A percentile compares a stretch with the other conserved stretches of the same genome.
These are phyloP conservation scores for Colletotrichum filicis DNA, from an alignment of 2,329 filamentous ascomycete species.

Conservation along the genomic window DNA sequence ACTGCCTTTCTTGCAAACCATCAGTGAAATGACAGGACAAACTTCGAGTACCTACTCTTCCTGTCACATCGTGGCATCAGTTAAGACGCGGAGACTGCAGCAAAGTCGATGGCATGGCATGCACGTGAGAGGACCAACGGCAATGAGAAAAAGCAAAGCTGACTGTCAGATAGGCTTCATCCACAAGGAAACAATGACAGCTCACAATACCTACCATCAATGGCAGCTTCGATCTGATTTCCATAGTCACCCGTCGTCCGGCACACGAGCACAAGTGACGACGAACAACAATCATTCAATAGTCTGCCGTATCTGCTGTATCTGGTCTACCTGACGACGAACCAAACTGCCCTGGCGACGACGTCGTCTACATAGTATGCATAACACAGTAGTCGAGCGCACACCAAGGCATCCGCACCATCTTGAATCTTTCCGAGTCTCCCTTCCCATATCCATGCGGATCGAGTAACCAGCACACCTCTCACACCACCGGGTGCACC, in stretches of 20 bases:
- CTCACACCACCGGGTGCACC: slow-evolving; percentile 5
- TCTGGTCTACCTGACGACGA: not conserved
- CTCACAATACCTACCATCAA: not conserved
- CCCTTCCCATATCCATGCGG: not conserved
- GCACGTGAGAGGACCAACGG: not conserved
- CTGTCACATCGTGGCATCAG: slow-evolving; percentile 4
- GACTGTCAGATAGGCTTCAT: not conserved
- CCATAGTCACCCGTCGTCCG: not conserved
- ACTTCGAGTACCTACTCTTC: not conserved
- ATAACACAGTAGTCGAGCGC: not conserved
- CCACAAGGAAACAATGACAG: not conserved
- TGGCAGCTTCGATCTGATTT: too few relatives aligned
- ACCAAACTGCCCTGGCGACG: not conserved
- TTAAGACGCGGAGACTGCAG: not conserved
- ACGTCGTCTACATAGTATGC: not conserved
- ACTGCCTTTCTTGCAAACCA: not conserved
- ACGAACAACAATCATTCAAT: not conserved
- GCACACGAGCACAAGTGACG: not conserved
- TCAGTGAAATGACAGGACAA: not conserved
- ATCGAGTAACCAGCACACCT: not conserved
- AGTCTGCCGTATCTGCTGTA: not conserved
- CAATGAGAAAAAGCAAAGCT: slow-evolving; percentile 9
- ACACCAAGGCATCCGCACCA: not conserved
- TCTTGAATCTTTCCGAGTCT: not conserved
- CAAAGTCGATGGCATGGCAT: slow-evolving; percentile 1